Evolutionary conservation across 371 early-diverging fungal species (phyloP), one percentile per base, ranked within the genome.

Genomic region (Mucor saturninus): DNA sequence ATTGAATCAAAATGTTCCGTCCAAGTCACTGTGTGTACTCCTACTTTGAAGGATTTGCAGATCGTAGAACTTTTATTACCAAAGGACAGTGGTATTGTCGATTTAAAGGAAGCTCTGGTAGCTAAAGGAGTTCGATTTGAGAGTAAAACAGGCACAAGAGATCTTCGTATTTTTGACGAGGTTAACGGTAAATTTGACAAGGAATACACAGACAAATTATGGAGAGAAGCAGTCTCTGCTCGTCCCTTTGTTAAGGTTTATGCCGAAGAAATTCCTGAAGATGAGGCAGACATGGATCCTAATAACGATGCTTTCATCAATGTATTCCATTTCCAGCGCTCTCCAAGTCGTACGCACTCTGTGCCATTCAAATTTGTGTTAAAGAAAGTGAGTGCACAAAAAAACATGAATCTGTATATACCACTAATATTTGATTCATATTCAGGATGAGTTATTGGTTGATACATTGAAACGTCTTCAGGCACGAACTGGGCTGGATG

Each of bases 301-400:
- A 65, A 64, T 45, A 66, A 54, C 15, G 89, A 88, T 56, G 63
- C 70, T 9, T 62, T 79, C 40, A 61, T 84, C n/a, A 69, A 75
- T 14, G 91, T 92, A 4, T 85, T 88, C 80, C 96, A 95, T 75
- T 95, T 88, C 74, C 79, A 82, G 59, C 85, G 86, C 61, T 89
- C 92, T 42, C 68, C 83, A 2, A 45, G 53, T 28, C 85, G 89
- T 30, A 74, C 86, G 3, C 95, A 96, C 71, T 85, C 95, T 45
- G 83, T 93, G 40, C 96, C 98, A 7, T 95, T 96, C 79, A 74
- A 74, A 57, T 87, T 95, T 64, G 67, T 85, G 39, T 63, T 94
- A 32, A 83, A 73, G 62, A 73, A 85, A 65, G 90, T 88, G 73
- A 53, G 48, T 43, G n/a, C 7, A 13, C 10, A 14, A 14, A 5